Percentiles rank a stretch among this genome's conserved stretches.
Conservation (phyloP, 208 protist species). For the Lotmaria passim region DNA sequence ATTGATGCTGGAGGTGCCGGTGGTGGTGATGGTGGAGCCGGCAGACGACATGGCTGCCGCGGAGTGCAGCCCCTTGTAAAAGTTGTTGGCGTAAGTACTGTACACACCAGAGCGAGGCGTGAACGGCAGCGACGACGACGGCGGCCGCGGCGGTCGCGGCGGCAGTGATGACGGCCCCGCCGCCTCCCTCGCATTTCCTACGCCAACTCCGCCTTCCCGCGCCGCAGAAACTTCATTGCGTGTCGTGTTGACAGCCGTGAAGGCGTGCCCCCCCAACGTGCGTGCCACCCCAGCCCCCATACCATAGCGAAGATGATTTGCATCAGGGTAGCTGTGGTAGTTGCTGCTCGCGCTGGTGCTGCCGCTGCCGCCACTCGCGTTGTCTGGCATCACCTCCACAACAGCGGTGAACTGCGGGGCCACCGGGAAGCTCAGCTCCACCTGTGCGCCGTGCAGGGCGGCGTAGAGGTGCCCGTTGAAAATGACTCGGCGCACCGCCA, state of each 20-base stretch:
- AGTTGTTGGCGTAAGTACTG: background rate
- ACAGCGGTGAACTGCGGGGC: conserved; percentile 69
- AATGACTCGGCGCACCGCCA: conserved; percentile 53
- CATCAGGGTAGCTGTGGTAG: background rate
- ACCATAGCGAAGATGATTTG: too few relatives aligned
- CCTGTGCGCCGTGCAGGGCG: conserved; percentile 46
- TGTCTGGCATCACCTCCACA: conserved; percentile 43
- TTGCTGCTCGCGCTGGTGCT: background rate
- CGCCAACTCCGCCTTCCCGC: background rate
- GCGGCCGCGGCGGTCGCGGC: conserved; percentile 3
- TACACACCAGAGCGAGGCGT: background rate
- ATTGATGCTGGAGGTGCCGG: conserved; percentile 25
- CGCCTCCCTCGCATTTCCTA: background rate
- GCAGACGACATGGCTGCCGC: background rate
- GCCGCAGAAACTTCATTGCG: conserved; percentile 23
- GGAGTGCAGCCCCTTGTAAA: background rate
- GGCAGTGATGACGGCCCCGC: conserved; percentile 4
- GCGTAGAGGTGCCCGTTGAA: conserved; percentile 68
- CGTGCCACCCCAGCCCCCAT: background rate
- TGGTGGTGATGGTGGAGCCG: background rate
- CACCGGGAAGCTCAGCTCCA: conserved; percentile 76
- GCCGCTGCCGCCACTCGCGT: background rate
- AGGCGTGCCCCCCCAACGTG: conserved; percentile 13
- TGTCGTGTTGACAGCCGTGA: conserved; percentile 30
- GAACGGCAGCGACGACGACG: conserved; percentile 1